Percentiles rank a stretch among this genome's conserved stretches.
Conservation (phyloP, 306 rosid species). For the Acacia melanoxylon region DNA sequence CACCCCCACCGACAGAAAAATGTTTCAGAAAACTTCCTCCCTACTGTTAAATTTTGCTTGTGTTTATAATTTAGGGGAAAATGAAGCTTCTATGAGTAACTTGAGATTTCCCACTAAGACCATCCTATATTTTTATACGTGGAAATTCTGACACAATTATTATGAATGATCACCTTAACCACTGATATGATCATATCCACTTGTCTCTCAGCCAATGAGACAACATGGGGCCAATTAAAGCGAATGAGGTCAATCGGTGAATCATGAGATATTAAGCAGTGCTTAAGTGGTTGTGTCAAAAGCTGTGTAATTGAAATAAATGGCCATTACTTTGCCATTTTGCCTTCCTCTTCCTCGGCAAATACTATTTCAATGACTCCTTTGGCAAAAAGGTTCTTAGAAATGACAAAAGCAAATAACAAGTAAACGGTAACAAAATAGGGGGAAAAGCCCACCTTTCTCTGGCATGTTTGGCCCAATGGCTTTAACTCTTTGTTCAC, state of each 20-base stretch:
- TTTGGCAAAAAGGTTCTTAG: background rate
- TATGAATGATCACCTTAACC: conserved; percentile 11
- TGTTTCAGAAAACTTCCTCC: background rate
- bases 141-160: conserved; percentile 36
- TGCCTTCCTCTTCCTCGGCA: background rate
- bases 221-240: conserved; percentile 41
- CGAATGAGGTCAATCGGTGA: conserved; percentile 30
- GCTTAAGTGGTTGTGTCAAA: conserved; percentile 37
- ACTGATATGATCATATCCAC: conserved; percentile 24
- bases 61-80: conserved; percentile 24
- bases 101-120: conserved; percentile 12
- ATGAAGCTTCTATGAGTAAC: background rate
- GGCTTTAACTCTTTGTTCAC: conserved; percentile 99
- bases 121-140: conserved; percentile 20
- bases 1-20: conserved; percentile 5
- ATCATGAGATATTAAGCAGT: conserved; percentile 30
- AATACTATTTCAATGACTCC: background rate
- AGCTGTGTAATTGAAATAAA: conserved; percentile 37
- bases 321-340: background rate
- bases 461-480: conserved; percentile 90
- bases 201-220: conserved; percentile 19
- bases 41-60: background rate
- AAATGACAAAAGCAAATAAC: background rate
- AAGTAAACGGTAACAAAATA: background rate
- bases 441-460: conserved; percentile 57